These are phyloP conservation scores for Calocera viscosa DNA, from an alignment of 768 basidiomycete genomes.

Conservation along the genomic window DNA sequence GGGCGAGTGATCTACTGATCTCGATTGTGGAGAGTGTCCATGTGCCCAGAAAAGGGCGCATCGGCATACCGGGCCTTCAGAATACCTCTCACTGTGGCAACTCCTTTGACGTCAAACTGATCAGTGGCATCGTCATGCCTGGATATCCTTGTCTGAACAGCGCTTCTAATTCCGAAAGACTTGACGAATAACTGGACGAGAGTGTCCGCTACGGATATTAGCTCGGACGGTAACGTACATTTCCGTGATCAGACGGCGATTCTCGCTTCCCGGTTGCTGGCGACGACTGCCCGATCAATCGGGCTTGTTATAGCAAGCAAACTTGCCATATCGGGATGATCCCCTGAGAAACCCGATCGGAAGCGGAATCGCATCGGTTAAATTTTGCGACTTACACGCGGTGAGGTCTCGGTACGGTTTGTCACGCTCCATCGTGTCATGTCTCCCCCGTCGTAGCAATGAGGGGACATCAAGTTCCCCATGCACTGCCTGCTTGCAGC, in stretches of 20 bases:
- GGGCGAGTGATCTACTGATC: not conserved
- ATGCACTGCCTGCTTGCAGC: no score
- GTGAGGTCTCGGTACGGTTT: not conserved
- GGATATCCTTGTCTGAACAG: no score
- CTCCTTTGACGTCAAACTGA: conserved; percentile 1
- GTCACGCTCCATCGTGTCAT: not conserved
- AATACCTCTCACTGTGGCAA: not conserved
- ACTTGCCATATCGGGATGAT: not conserved
- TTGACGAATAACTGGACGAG: no score
- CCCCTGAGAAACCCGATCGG: not conserved
- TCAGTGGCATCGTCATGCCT: not conserved
- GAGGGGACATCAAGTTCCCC: no score
- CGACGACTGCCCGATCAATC: not conserved
- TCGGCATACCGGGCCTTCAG: not conserved
- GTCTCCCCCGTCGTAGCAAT: no score
- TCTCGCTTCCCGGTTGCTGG: not conserved
- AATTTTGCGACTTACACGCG: not conserved
- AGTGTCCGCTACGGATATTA: no score
- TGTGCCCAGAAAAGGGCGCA: not conserved
- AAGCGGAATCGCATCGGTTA: not conserved
- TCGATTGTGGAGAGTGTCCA: not conserved
- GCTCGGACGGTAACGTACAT: not conserved
- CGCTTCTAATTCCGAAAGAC: no score
- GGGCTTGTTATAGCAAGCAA: not conserved
- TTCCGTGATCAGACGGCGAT: not conserved